phyloP scores from a whole-genome alignment of 805 yeast genomes.

The Priceomyces melissophilus region DNA sequence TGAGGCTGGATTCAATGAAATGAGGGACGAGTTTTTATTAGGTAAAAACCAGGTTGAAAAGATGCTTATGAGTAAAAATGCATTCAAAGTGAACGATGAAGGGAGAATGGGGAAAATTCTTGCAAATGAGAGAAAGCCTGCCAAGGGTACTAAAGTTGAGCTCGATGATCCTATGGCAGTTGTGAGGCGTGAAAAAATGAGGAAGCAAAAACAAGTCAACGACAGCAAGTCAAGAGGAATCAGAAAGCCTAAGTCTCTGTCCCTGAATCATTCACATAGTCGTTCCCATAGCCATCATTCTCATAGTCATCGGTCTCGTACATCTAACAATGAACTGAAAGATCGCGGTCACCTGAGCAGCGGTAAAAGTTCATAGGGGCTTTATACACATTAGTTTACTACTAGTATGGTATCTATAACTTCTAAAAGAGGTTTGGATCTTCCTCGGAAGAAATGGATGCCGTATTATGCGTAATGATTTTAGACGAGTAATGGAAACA shows the following conservation, averaged over 20 bases:
- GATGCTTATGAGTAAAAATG: constrained; percentile 50
- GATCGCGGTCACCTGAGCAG: neutral
- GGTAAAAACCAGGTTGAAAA: constrained; percentile 45
- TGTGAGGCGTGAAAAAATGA: constrained; percentile 21
- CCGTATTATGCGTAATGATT: too few relatives aligned
- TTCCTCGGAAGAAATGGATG: too few relatives aligned
- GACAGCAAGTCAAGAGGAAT: neutral
- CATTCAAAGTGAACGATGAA: constrained; percentile 31
- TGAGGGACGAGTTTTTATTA: constrained; percentile 27
- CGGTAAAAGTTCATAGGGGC: neutral
- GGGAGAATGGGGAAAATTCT: constrained; percentile 24
- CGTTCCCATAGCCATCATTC: neutral
- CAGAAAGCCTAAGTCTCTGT: neutral
- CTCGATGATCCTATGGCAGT: constrained; percentile 48
- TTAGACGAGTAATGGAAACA: too few relatives aligned
- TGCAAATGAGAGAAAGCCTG: constrained; percentile 13
- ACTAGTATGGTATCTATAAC: too few relatives aligned
- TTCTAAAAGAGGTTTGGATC: too few relatives aligned
- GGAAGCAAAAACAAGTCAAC: constrained; percentile 7
- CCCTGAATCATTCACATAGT: neutral
- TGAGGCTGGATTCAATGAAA: constrained; percentile 36
- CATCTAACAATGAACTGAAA: neutral
- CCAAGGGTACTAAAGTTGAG: neutral
- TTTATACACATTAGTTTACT: too few relatives aligned
- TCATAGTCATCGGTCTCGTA: neutral